A percentile compares a stretch with the other conserved stretches of the same genome.
phyloP scores from a whole-genome alignment of 345 rosid species.

The Eucalyptus grandis region DNA sequence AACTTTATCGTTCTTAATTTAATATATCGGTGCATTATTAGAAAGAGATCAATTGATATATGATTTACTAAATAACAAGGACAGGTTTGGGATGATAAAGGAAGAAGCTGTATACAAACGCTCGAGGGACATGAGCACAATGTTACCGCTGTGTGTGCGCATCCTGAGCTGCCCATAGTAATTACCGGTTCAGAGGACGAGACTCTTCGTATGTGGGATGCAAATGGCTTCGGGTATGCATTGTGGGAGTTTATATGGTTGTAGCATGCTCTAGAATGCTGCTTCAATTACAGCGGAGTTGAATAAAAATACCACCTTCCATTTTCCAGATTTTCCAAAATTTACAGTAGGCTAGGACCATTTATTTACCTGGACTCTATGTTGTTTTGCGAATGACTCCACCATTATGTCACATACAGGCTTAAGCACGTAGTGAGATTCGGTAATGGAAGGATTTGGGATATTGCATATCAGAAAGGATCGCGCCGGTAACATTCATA shows the following conservation, averaged over 20 bases:
- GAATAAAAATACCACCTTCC: not conserved
- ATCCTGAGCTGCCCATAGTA: constrained; percentile 11
- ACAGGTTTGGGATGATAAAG: constrained; percentile 13
- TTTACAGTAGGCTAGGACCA: not conserved
- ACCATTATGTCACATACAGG: not conserved
- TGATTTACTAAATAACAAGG: not conserved
- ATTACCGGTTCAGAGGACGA: constrained; percentile 8
- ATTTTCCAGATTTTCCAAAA: not conserved
- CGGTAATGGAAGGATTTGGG: constrained; percentile 16
- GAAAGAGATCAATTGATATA: not conserved
- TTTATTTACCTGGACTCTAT: not conserved
- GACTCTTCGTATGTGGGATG: constrained; percentile 8
- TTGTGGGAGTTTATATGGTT: not conserved
- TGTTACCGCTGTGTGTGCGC: constrained; percentile 2
- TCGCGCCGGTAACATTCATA: not conserved
- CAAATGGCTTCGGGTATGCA: not conserved
- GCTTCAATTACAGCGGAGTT: not conserved
- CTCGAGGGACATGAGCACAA: constrained; percentile 16
- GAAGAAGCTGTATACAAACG: constrained; percentile 1
- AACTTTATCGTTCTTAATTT: not conserved
- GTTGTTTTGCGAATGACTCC: not conserved
- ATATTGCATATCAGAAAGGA: not conserved
- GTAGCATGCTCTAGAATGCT: not conserved
- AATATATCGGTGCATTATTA: not conserved
- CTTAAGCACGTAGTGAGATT: not conserved